phyloP scores from a whole-genome alignment of 306 rosid species.

The Casuarina equisetifolia region DNA sequence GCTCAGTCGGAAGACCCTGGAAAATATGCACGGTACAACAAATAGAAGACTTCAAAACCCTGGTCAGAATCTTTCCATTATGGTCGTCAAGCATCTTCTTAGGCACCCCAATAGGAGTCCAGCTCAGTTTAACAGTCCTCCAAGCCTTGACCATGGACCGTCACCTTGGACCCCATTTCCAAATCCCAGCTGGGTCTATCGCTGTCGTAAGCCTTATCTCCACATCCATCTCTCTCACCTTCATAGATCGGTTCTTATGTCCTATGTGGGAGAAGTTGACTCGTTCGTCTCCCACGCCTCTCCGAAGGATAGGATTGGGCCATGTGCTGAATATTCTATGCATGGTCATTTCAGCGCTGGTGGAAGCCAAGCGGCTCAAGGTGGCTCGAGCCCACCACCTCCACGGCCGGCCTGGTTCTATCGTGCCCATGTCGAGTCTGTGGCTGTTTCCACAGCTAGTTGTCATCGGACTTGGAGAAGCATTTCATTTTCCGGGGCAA shows the following conservation, averaged over 20 bases:
- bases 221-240: too few species aligned
- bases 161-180: conserved; percentile 48
- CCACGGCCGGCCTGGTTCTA: too few species aligned
- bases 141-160: conserved; percentile 64
- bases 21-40: conserved; percentile 52
- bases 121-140: conserved; percentile 46
- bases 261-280: conserved; percentile 39
- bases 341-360: conserved; percentile 50
- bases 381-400: too few species aligned
- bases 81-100: conserved; percentile 29
- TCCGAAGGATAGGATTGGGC: conserved; percentile 38
- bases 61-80: conserved; percentile 45
- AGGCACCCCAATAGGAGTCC: neutral
- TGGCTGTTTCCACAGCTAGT: conserved; percentile 64
- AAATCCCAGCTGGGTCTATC: conserved; percentile 49
- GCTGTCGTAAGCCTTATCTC: too few species aligned
- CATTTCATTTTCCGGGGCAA: conserved; percentile 70
- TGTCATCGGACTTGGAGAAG: conserved; percentile 62
- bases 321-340: conserved; percentile 41
- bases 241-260: conserved; percentile 1
- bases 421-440: too few species aligned
- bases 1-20: conserved; percentile 43
- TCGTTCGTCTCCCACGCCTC: neutral
- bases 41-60: conserved; percentile 54
- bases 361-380: too few species aligned